Conservation (phyloP, 75 land plant genomes). For the Adiantum capillusveneris region DNA sequence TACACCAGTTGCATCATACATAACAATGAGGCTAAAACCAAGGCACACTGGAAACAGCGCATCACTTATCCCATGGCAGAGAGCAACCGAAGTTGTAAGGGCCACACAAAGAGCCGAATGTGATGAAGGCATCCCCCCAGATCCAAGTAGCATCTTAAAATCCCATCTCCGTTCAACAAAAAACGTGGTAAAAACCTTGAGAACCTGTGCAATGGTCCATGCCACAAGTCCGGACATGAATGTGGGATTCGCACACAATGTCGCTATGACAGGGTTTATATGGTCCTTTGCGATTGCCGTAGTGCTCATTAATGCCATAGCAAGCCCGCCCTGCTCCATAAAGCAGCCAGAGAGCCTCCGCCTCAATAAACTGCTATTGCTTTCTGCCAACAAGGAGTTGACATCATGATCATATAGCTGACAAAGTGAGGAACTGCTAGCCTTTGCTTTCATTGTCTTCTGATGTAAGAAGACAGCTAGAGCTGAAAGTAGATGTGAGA, state of each 20-base stretch:
- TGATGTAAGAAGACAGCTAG: no score
- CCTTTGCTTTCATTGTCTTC: no score
- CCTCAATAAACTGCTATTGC: no score
- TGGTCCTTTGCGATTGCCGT: slow-evolving; percentile 50
- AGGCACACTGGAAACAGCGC: slow-evolving; percentile 83
- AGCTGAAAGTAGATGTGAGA: no score
- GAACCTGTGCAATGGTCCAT: slow-evolving; percentile 76
- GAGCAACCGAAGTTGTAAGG: slow-evolving; percentile 78
- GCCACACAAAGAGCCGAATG: slow-evolving; percentile 85
- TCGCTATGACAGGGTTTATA: slow-evolving; percentile 67
- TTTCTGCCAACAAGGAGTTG: no score
- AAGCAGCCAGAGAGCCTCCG: not conserved
- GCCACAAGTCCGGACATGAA: slow-evolving; percentile 84
- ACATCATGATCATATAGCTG: no score
- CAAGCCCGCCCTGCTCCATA: slow-evolving; percentile 33
- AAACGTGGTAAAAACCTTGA: slow-evolving; percentile 65
- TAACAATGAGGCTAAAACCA: slow-evolving; percentile 88
- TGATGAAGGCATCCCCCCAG: slow-evolving; percentile 97
- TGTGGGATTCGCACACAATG: slow-evolving; percentile 70
- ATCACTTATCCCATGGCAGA: slow-evolving; percentile 80
- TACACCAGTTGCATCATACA: slow-evolving; percentile 97
- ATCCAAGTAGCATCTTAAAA: slow-evolving; percentile 55
- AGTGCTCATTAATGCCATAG: slow-evolving; percentile 55
- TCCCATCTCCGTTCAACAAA: slow-evolving; percentile 78
- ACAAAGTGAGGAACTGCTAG: no score